Evolutionary conservation across 768 basidiomycete species (phyloP).

Genomic region (Boletus sensibilis): DNA sequence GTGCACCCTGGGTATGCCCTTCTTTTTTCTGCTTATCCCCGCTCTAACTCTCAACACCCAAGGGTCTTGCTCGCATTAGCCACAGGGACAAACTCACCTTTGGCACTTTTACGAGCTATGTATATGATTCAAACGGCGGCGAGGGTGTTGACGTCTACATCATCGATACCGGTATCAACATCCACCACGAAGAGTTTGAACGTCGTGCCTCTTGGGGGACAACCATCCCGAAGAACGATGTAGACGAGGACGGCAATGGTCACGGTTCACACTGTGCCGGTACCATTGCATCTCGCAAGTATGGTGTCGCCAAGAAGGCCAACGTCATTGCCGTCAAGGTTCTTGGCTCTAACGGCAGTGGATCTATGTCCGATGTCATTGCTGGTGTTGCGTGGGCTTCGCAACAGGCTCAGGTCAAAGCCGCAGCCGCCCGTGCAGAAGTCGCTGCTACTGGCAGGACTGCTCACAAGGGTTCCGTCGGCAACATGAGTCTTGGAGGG

Average conservation of each 20-base stretch:
- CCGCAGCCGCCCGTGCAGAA: constrained; percentile 62
- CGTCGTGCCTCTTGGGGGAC: constrained; percentile 92
- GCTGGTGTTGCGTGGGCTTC: constrained; percentile 84
- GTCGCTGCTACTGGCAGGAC: constrained; percentile 71
- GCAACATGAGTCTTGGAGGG: constrained; percentile 97
- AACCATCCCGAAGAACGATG: constrained; percentile 82
- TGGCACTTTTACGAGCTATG: constrained; percentile 81
- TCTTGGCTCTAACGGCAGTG: constrained; percentile 91
- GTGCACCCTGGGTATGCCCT: constrained; percentile 80
- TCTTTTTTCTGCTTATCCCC: neutral
- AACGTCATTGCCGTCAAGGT: constrained; percentile 90
- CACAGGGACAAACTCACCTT: constrained; percentile 78
- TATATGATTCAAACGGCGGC: constrained; percentile 69
- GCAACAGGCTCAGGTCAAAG: constrained; percentile 49
- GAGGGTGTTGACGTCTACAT: constrained; percentile 92
- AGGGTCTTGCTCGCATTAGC: constrained; percentile 96
- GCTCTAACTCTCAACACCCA: constrained; percentile 12
- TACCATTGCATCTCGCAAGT: constrained; percentile 90
- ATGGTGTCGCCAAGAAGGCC: constrained; percentile 95
- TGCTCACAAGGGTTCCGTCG: constrained; percentile 89
- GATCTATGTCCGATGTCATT: constrained; percentile 93
- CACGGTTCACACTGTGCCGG: constrained; percentile 96
- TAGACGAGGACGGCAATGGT: constrained; percentile 90
- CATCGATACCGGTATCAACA: constrained; percentile 88
- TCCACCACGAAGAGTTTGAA: constrained; percentile 80